phyloP scores from a whole-genome alignment of 2,329 filamentous ascomycete species.

The Alternaria postmessia region DNA sequence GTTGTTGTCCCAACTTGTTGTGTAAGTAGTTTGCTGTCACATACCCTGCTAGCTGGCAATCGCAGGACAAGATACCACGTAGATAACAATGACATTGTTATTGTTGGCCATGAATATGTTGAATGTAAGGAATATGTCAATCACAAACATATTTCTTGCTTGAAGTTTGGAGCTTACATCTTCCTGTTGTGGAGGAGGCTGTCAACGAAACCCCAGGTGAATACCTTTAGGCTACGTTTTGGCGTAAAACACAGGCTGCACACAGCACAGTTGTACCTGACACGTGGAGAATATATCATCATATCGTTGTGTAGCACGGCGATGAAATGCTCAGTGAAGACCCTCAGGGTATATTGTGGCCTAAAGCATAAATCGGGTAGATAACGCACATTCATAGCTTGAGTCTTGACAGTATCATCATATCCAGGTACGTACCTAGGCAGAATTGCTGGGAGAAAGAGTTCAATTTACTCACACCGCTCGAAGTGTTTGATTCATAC shows the following conservation, averaged over 20 bases:
- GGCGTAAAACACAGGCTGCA: neutral
- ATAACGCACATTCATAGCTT: neutral
- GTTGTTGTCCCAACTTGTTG: too few species aligned
- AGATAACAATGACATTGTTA: too few species aligned
- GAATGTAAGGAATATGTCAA: too few species aligned
- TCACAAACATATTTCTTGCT: too few species aligned
- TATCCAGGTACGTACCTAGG: neutral
- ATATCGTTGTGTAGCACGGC: neutral
- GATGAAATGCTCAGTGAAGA: neutral
- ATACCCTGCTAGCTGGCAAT: too few species aligned
- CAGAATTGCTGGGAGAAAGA: neutral
- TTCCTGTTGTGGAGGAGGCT: neutral
- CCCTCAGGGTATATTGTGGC: neutral
- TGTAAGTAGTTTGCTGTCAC: too few species aligned
- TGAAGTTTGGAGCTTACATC: too few species aligned
- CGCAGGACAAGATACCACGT: too few species aligned
- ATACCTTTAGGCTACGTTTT: neutral
- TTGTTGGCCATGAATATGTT: too few species aligned
- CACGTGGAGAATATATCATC: neutral
- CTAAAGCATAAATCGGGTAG: neutral
- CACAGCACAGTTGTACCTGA: neutral
- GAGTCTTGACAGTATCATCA: neutral
- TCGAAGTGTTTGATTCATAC: neutral
- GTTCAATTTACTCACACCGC: neutral
- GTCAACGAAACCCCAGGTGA: neutral